Evolutionary conservation across 1,284 basidiomycete genomes (phyloP).

Genomic region (Phylloporus sp.): DNA sequence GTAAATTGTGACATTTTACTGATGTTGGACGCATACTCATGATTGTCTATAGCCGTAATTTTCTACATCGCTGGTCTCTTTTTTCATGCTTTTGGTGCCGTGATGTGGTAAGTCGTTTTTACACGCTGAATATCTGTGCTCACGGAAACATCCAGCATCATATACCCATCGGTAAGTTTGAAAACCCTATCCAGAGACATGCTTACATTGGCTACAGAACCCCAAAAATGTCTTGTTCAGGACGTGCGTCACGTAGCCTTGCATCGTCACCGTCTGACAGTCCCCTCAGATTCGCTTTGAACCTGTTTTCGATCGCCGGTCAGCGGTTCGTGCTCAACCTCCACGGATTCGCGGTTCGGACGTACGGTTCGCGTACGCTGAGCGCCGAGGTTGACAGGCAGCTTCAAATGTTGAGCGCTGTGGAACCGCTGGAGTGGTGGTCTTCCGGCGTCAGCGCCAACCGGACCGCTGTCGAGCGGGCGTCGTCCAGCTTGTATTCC

Average conservation of each 20-base stretch:
- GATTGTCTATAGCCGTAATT: conserved; percentile 4
- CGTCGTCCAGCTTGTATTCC: background rate
- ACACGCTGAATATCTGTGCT: background rate
- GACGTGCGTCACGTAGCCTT: background rate
- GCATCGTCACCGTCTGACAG: background rate
- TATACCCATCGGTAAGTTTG: background rate
- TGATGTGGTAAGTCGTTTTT: conserved; percentile 16
- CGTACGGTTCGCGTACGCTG: conserved; percentile 3
- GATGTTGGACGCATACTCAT: background rate
- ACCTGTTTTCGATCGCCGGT: background rate
- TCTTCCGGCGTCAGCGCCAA: background rate
- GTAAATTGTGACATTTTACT: background rate
- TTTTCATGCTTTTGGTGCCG: conserved; percentile 5
- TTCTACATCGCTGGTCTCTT: conserved; percentile 18
- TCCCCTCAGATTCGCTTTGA: background rate
- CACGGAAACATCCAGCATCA: background rate
- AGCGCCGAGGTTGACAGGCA: conserved; percentile 8
- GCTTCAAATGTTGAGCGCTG: background rate
- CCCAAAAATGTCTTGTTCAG: background rate
- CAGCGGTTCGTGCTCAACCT: conserved; percentile 8
- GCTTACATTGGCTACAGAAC: background rate
- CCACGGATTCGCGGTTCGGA: conserved; percentile 1
- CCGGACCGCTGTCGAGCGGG: background rate
- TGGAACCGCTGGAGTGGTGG: background rate
- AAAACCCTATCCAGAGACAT: background rate